Evolutionary conservation across 1,284 basidiomycete genomes (phyloP), one percentile per base, ranked within the genome.

Genomic region (Phaffia rhodozyma): DNA sequence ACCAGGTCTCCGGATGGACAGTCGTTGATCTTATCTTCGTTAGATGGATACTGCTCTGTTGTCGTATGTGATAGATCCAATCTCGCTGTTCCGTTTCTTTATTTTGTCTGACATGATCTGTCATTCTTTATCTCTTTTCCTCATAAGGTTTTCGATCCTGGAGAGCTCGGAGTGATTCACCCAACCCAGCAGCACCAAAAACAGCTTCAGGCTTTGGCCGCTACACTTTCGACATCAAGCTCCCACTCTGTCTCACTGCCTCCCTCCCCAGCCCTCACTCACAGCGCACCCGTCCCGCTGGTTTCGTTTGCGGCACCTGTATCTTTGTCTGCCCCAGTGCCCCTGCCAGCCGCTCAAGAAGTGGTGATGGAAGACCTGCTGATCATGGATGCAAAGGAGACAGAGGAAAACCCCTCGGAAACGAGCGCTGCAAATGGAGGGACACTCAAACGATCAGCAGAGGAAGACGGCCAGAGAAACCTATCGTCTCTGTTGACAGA

Each of bases 41-140:
- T 91, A 34, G 94, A 99, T 73, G 94, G 94, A 1, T 99, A 97
- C 76, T 98, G 96, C 78, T 96, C 94, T 0, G 82, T 97, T 64
- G 83, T 96, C 63, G 84, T 87, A 38, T 87, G 68, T 69, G 25
- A 34, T 18, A 50, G 11, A 20, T 50, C 21, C 3, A 7, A 23
- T 47, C 18, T 34, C 57, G 38, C 0, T 23, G 13, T 16, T 43
- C 38, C 13, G 38, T 55, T 49, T 53, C 47, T n/a, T 53, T 6
- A 27, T n/a, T 13, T 11, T 20, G 32, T 21, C n/a, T 27, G 18
- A 18, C 34, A 2, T 50, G 29, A 49, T 48, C 20, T 25, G 29
- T 38, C 6, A 1, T 23, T 52, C 34, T 38, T 49, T 48, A 23
- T 29, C 1, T 2, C 9, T n/a, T 20, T n/a, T 29, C 4, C 16